These are phyloP conservation scores for Eucalyptus tenuipes DNA, from an alignment of 345 rosid species.

Conservation along the genomic window DNA sequence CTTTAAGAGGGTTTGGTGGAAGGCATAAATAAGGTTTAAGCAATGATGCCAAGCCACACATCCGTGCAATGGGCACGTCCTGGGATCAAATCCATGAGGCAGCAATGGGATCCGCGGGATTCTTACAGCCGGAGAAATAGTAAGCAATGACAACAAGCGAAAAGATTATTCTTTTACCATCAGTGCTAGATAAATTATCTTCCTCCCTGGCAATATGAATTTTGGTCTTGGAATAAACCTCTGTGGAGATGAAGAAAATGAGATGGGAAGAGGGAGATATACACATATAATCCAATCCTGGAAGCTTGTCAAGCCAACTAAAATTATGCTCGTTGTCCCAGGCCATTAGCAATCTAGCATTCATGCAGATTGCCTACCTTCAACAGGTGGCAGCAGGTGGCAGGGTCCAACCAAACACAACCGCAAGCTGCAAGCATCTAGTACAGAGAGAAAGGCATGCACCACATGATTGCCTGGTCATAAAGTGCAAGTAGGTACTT, in stretches of 20 bases:
- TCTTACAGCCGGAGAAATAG: neutral
- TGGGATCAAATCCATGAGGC: neutral
- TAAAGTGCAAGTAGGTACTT: neutral
- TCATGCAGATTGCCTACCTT: neutral
- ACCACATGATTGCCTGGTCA: neutral
- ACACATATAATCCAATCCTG: neutral
- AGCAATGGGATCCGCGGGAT: neutral
- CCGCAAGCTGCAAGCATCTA: neutral
- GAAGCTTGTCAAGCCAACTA: neutral
- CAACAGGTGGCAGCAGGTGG: neutral
- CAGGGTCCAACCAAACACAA: neutral
- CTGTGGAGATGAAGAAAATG: neutral
- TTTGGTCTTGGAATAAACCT: neutral
- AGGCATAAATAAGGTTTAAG: slow-evolving; percentile 22
- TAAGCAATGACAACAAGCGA: neutral
- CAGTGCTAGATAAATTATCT: neutral
- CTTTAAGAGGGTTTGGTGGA: neutral
- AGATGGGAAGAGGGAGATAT: neutral
- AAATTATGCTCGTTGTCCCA: neutral
- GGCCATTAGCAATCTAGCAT: neutral
- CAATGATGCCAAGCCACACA: neutral
- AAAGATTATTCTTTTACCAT: neutral
- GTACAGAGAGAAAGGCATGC: neutral
- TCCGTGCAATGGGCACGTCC: neutral
- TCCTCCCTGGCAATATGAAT: neutral